These are phyloP conservation scores for Hymenoscyphus repandus DNA, from an alignment of 2,329 filamentous ascomycete species.

Conservation along the genomic window DNA sequence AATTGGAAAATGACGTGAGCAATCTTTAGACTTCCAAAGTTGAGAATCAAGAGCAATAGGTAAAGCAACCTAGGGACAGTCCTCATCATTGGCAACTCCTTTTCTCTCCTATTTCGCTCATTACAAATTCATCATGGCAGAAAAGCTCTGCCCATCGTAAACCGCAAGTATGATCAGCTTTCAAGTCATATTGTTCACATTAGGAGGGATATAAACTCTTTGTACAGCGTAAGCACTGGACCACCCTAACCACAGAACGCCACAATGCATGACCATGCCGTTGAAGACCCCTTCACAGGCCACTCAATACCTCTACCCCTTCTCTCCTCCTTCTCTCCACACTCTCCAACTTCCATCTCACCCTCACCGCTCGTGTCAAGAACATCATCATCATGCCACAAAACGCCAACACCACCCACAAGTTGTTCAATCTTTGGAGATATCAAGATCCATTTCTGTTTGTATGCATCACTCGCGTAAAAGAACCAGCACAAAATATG, in stretches of 20 bases:
- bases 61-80: too few species aligned
- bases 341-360: too few species aligned
- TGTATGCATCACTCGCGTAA: not conserved
- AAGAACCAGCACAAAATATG: not conserved
- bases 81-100: too few species aligned
- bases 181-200: not conserved
- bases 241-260: slow-evolving; percentile 16
- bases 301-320: slow-evolving; percentile 7
- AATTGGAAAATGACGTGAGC: too few species aligned
- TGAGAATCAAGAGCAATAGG: too few species aligned
- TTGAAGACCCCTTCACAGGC: slow-evolving; percentile 5
- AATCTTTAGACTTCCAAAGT: too few species aligned
- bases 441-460: not conserved
- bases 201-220: not conserved
- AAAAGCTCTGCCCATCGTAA: too few species aligned
- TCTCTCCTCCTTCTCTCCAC: too few species aligned
- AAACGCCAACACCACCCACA: slow-evolving; percentile 1
- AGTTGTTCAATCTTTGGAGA: too few species aligned
- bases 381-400: not conserved
- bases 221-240: not conserved
- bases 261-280: slow-evolving; percentile 18
- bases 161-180: too few species aligned
- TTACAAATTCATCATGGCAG: too few species aligned
- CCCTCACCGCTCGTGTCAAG: not conserved
- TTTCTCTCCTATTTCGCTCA: too few species aligned